Evolutionary conservation across 805 yeast species (phyloP).

Genomic region (Geotrichum ghanense): DNA sequence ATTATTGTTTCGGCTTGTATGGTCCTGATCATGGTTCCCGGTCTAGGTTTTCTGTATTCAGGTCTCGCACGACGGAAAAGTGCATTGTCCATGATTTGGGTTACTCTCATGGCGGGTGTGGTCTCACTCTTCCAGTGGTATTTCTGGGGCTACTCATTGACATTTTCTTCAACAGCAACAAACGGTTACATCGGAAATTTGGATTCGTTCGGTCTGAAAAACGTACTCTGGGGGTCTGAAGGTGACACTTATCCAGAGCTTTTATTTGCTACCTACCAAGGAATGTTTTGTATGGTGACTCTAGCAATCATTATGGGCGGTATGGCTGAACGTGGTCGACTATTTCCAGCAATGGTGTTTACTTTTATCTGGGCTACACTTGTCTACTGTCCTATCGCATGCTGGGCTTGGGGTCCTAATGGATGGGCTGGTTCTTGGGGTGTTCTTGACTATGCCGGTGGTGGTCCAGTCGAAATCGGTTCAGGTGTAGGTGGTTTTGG

Average conservation of each 20-base stretch:
- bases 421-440: slow-evolving; percentile 94
- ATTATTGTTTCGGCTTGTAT: slow-evolving; percentile 30
- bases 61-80: slow-evolving; percentile 85
- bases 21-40: slow-evolving; percentile 90
- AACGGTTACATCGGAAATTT: slow-evolving; percentile 85
- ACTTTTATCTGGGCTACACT: slow-evolving; percentile 80
- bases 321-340: slow-evolving; percentile 84
- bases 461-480: slow-evolving; percentile 91
- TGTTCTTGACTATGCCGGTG: slow-evolving; percentile 93
- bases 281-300: slow-evolving; percentile 88
- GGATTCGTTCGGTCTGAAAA: slow-evolving; percentile 69
- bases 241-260: slow-evolving; percentile 59
- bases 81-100: slow-evolving; percentile 81
- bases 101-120: slow-evolving; percentile 56
- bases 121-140: slow-evolving; percentile 87
- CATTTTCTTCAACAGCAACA: slow-evolving; percentile 68
- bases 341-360: slow-evolving; percentile 74
- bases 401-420: slow-evolving; percentile 87
- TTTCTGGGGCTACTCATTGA: slow-evolving; percentile 93
- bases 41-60: slow-evolving; percentile 82
- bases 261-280: slow-evolving; percentile 76
- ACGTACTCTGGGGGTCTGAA: slow-evolving; percentile 41
- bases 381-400: slow-evolving; percentile 90
- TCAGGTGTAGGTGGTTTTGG: slow-evolving; percentile 89
- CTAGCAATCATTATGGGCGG: slow-evolving; percentile 87